Evolutionary conservation across 345 rosid species (phyloP).

Genomic region (Schrenkiella parvula): DNA sequence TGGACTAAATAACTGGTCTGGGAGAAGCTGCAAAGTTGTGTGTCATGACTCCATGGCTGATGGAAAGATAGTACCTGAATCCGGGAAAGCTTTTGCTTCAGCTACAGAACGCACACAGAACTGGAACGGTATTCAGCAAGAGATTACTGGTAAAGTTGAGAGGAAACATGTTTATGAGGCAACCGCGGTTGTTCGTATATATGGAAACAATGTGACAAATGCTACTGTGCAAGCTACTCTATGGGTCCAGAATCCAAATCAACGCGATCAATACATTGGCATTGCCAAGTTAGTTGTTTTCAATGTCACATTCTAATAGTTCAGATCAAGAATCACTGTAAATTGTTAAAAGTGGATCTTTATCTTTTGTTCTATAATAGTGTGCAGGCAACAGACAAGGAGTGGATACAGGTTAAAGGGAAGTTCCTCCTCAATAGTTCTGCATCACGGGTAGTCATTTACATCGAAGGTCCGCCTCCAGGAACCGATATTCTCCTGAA

Average conservation of each 20-base stretch:
- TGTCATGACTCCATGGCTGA: constrained; percentile 72
- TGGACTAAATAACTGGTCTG: constrained; percentile 80
- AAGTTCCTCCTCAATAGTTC: constrained; percentile 84
- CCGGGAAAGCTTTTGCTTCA: constrained; percentile 65
- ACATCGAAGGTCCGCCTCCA: constrained; percentile 86
- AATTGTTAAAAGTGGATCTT: constrained; percentile 53
- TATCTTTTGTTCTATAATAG: constrained; percentile 33
- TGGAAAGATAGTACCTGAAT: constrained; percentile 63
- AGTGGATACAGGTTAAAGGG: constrained; percentile 71
- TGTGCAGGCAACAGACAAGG: constrained; percentile 73
- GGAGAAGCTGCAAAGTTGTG: constrained; percentile 72
- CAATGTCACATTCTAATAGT: neutral
- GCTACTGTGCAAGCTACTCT: constrained; percentile 61
- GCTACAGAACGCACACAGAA: constrained; percentile 71
- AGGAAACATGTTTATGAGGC: constrained; percentile 68
- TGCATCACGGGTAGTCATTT: constrained; percentile 61
- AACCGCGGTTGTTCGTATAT: constrained; percentile 64
- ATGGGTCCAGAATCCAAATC: constrained; percentile 69
- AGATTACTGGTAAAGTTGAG: constrained; percentile 61
- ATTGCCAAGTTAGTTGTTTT: constrained; percentile 53
- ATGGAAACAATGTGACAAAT: constrained; percentile 49
- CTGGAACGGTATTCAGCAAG: constrained; percentile 94
- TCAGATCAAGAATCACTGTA: constrained; percentile 41
- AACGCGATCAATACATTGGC: constrained; percentile 67
- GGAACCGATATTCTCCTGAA: constrained; percentile 84